These are phyloP conservation scores for Ophiocordyceps robertsii DNA, from an alignment of 2,329 filamentous ascomycete genomes.

Conservation along the genomic window DNA sequence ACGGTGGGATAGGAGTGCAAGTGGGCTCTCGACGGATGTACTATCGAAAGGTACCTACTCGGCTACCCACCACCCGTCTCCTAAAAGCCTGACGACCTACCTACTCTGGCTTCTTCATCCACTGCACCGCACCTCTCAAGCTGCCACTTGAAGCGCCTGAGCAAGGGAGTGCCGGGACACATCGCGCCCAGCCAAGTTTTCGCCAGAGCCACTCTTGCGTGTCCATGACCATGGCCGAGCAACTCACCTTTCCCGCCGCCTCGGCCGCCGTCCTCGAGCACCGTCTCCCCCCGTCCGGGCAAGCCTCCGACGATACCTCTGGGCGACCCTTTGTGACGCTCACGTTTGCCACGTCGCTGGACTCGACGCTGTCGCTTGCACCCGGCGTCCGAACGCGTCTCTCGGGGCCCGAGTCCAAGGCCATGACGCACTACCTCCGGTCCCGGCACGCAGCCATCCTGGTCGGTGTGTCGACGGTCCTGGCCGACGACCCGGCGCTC, in stretches of 20 bases:
- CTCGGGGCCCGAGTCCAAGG: constrained; percentile 71
- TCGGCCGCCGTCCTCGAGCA: constrained; percentile 18
- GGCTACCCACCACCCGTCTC: too few relatives aligned
- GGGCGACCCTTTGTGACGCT: constrained; percentile 51
- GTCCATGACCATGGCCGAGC: constrained; percentile 19
- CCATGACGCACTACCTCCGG: constrained; percentile 87
- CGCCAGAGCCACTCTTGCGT: too few relatives aligned
- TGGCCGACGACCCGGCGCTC: constrained; percentile 72
- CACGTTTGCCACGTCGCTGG: constrained; percentile 84
- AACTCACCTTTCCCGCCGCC: constrained; percentile 18
- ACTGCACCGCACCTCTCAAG: neutral
- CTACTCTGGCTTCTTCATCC: too few relatives aligned
- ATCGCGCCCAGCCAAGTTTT: too few relatives aligned
- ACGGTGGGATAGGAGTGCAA: too few relatives aligned
- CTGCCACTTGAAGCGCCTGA: neutral
- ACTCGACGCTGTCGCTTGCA: constrained; percentile 62
- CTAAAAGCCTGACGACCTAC: too few relatives aligned
- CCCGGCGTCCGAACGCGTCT: constrained; percentile 72
- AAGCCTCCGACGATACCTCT: neutral
- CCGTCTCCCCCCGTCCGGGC: constrained; percentile 14
- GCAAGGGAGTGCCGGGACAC: neutral
- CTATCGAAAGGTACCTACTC: too few relatives aligned
- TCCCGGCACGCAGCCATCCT: constrained; percentile 73
- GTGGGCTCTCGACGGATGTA: too few relatives aligned
- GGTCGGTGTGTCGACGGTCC: constrained; percentile 70